Base-by-base conservation (phyloP, 73 alveolate species). In the Breviolum minutum region DNA sequence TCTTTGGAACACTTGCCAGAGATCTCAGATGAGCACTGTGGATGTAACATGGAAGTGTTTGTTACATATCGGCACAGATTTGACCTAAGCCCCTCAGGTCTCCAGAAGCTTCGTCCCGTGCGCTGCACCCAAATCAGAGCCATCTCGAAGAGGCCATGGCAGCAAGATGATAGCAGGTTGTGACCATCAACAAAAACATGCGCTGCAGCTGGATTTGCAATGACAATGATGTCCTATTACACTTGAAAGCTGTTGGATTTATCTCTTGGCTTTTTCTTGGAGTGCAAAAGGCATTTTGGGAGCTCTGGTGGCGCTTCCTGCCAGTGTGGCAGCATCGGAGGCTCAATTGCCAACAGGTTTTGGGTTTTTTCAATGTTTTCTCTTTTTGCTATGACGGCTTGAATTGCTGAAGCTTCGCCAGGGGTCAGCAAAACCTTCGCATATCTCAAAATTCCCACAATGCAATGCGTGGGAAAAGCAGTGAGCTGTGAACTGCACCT, bases 221-320 rank as follows among this genome's bases (percentile, higher is more conserved):
- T 30, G 12, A 12, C 27, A 70, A 26, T 17, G 27, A 70, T 70
- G 26, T 8, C 81, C 81, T 20, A 71, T 8, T 30, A 7, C 29
- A 8, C 32, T 8, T 20, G 32, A 71, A 71, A n/a, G 32, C 13
- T 71, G 13, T 20, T 17, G 26, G 32, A 5, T 20, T 12, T 71
- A 30, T 71, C 40, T 12, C 81, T 20, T 8, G 10, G 26, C 40
- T 30, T 20, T n/a, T 8, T 20, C 30, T 71, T 20, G 29, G 19
- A 8, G 32, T 0, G 30, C 8, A 30, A 2, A n/a, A 71, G 81
- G 81, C 81, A 30, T 71, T 20, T 71, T 71, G 81, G 81, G 81
- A 71, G 81, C 81, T 20, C 26, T 71, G 81, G 81, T 71, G 81
- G 81, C 81, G 13, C 81, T 71, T 71, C 81, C 81, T 71, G 81